These are phyloP conservation scores for Closterium sp. DNA, from an alignment of 139 green algal genomes.

Conservation along the genomic window DNA sequence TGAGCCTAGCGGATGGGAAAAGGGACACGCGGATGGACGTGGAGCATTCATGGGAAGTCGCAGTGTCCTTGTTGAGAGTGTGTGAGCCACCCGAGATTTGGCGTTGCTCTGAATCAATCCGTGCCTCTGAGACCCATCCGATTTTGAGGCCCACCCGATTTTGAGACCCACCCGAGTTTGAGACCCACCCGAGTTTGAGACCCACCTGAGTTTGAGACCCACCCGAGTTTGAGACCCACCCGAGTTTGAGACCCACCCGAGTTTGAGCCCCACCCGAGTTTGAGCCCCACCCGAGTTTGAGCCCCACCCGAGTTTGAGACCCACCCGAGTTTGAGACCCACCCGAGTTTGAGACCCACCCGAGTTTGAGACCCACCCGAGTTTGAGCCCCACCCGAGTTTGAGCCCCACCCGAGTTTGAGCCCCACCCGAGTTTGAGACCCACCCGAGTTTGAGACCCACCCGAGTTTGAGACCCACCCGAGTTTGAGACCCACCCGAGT, in stretches of 20 bases:
- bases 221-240: too few relatives aligned
- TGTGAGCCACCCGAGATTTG: too few relatives aligned
- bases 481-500: not conserved
- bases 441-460: not conserved
- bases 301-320: not conserved
- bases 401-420: too few relatives aligned
- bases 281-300: slow-evolving; percentile 13
- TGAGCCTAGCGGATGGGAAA: slow-evolving; percentile 17
- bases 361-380: too few relatives aligned
- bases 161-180: too few relatives aligned
- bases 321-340: slow-evolving; percentile 29
- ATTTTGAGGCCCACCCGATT: too few relatives aligned
- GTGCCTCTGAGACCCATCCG: too few relatives aligned
- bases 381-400: too few relatives aligned
- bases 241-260: slow-evolving; percentile 4
- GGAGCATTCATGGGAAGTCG: not conserved
- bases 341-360: too few relatives aligned
- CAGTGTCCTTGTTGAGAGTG: not conserved
- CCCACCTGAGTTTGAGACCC: not conserved
- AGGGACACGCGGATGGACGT: not conserved
- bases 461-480: too few relatives aligned
- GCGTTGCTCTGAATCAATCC: too few relatives aligned
- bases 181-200: not conserved
- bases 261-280: not conserved
- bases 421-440: not conserved